phyloP scores from a whole-genome alignment of 148 eudicot genomes.

The Persicaria tinctoria region DNA sequence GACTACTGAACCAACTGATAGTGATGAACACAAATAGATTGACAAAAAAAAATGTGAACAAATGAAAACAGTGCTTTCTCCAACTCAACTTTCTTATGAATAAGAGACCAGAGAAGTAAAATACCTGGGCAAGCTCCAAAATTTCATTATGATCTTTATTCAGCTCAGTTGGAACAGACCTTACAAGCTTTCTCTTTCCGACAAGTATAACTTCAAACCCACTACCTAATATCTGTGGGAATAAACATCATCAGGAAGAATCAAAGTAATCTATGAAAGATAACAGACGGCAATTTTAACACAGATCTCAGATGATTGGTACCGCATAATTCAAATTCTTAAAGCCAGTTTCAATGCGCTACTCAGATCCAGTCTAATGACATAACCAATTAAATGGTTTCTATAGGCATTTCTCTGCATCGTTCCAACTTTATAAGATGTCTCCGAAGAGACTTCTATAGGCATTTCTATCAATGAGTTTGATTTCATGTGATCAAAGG shows the following conservation, averaged over 20 bases:
- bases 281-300: neutral
- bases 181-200: slow-evolving; percentile 85
- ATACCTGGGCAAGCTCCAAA: slow-evolving; percentile 90
- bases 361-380: neutral
- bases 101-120: neutral
- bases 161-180: slow-evolving; percentile 95
- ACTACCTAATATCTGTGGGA: slow-evolving; percentile 73
- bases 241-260: neutral
- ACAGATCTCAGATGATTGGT: neutral
- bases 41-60: neutral
- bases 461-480: neutral
- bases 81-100: neutral
- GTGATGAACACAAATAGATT: neutral
- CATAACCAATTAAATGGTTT: neutral
- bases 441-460: too few species aligned
- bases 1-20: neutral
- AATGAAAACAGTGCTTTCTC: neutral
- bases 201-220: slow-evolving; percentile 96
- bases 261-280: neutral
- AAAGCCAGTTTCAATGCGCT: neutral
- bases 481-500: neutral
- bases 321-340: neutral
- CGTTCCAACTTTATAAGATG: too few species aligned
- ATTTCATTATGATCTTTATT: slow-evolving; percentile 98
- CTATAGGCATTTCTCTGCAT: neutral